Evolutionary conservation across 2,329 filamentous ascomycete genomes (phyloP).

Genomic region (Chalaropsis thielavioides): DNA sequence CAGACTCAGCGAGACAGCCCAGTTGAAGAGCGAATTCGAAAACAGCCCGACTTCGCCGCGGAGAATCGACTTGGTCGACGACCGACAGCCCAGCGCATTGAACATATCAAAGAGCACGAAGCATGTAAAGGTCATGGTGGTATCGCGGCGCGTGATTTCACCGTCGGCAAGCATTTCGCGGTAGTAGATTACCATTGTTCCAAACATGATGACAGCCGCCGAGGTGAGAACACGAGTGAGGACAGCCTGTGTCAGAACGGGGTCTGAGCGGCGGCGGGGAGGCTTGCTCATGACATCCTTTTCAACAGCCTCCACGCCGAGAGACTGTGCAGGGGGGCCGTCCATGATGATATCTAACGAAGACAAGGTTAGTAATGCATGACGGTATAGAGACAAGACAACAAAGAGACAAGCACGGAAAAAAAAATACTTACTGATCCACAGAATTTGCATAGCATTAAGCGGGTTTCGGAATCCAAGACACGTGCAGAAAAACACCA

Average conservation of each 20-base stretch:
- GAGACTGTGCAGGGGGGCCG: constrained; percentile 87
- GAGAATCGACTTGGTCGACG: constrained; percentile 77
- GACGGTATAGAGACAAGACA: not conserved
- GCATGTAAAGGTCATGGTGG: constrained; percentile 97
- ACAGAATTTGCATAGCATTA: constrained; percentile 98
- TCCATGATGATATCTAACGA: constrained; percentile 93
- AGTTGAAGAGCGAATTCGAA: constrained; percentile 89
- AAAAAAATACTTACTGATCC: constrained; percentile 67
- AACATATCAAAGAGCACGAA: constrained; percentile 99
- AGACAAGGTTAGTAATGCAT: constrained; percentile 17
- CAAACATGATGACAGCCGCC: constrained; percentile 77
- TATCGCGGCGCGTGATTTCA: constrained; percentile 78
- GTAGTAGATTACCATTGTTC: constrained; percentile 81
- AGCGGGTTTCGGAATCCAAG: constrained; percentile 89
- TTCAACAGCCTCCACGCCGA: constrained; percentile 90
- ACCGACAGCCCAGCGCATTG: constrained; percentile 87
- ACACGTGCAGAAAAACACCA: constrained; percentile 85
- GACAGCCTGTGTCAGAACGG: constrained; percentile 74
- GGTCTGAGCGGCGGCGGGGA: constrained; percentile 67
- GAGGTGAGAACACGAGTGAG: constrained; percentile 77
- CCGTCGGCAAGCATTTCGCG: constrained; percentile 79
- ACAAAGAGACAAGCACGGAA: too few relatives aligned
- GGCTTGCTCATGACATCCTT: constrained; percentile 86
- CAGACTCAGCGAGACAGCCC: constrained; percentile 74
- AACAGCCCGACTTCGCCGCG: constrained; percentile 72